These are phyloP conservation scores for Colletotrichum sp. DNA, from an alignment of 2,329 filamentous ascomycete genomes.

Conservation along the genomic window DNA sequence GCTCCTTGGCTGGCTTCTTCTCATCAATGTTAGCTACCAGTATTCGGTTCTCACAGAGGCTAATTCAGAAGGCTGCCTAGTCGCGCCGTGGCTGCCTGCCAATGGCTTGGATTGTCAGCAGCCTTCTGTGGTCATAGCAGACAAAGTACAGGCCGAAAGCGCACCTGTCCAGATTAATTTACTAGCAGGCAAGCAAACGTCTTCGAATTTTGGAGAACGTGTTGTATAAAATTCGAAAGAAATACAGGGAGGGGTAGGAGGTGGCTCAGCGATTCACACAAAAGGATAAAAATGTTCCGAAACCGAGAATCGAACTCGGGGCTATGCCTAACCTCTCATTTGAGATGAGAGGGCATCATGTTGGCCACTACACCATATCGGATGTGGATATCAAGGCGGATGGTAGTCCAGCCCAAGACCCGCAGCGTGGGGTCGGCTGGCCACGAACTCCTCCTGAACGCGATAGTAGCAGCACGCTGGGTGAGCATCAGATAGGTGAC, in stretches of 20 bases:
- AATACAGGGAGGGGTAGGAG: no score
- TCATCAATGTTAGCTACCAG: not conserved
- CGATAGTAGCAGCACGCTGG: not conserved
- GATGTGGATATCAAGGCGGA: accelerated
- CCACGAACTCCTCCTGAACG: not conserved
- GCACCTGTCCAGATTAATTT: not conserved
- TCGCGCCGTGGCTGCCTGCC: not conserved
- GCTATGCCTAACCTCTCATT: conserved; percentile 2
- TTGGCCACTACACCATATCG: conserved; percentile 16
- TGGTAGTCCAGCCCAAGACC: not conserved
- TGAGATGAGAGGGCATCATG: not conserved
- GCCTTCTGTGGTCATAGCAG: not conserved
- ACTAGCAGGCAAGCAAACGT: not conserved
- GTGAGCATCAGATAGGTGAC: not conserved
- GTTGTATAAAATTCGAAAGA: not conserved
- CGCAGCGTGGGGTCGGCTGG: not conserved
- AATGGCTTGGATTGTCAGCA: not conserved
- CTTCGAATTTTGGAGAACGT: not conserved
- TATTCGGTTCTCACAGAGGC: not conserved
- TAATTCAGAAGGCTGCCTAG: not conserved
- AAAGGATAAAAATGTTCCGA: not conserved
- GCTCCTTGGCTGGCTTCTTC: not conserved
- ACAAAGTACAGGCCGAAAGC: not conserved
- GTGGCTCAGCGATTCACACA: no score
- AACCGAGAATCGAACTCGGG: conserved; percentile 16